Evolutionary conservation across 1,139 yeast genomes (phyloP), one percentile per base, ranked within the genome.

Genomic region (Kodamaea fungicola): DNA sequence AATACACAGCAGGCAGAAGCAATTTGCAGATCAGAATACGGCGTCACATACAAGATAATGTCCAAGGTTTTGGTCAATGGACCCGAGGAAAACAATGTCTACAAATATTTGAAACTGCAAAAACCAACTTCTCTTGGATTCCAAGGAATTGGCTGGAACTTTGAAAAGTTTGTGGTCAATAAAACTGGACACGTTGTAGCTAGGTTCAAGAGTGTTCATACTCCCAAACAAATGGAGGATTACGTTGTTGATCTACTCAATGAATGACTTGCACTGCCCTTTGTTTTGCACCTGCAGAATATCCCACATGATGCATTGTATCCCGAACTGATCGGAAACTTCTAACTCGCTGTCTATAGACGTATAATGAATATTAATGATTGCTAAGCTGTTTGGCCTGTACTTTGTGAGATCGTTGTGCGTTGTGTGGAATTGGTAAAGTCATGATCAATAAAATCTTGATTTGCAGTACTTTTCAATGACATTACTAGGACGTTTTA

Each of bases 61-160:
- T 51, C 53, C 26, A 70, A 69, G 49, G 47, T 61, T 4, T 34
- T 44, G 2, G 73, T 70, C 13, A 71, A 71, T 45, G 75, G 75
- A 3, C 53, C 49, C 8, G 39, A 45, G 16, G 58, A 59, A 27
- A 45, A 52, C 28, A 60, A 61, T 5, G 47, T 71, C n/a, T 71
- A 57, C 42, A 41, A 45, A 2, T 65, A 44, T 41, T 51, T 71
- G 38, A 71, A 70, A 42, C 35, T 28, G 6, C 30, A 52, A 30
- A 43, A 50, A 30, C 41, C 49, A 6, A 95, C 94, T 13, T 50
- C 76, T 9, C 61, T 89, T 33, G 96, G 96, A 10, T 80, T 88
- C 59, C 73, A 71, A 43, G 92, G 95, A 23, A 76, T 90, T 51
- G 80, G 86, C 59, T 92, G 97, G 98, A 92, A 92, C 67, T 92